Conservation (phyloP, 2,329 filamentous ascomycete species). For the Rutstroemia sp. region DNA sequence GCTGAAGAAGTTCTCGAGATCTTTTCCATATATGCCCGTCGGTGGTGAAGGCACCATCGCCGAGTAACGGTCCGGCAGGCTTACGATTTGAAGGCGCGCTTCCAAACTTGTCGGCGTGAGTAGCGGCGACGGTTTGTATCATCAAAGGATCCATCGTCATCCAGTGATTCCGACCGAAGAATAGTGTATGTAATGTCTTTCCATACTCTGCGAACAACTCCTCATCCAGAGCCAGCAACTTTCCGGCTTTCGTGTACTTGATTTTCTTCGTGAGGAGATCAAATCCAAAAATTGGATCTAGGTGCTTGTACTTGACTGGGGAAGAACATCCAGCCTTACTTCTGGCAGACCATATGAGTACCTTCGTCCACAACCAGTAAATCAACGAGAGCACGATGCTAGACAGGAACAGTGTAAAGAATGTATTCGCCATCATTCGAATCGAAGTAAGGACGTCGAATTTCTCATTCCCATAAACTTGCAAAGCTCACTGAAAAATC, state of each 20-base stretch:
- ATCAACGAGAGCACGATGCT: not conserved
- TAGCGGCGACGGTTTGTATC: constrained; percentile 46
- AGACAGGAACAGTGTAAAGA: not conserved
- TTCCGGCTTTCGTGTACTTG: not conserved
- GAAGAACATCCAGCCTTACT: not conserved
- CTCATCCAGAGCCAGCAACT: constrained; percentile 1
- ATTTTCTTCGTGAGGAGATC: not conserved
- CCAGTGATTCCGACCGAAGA: constrained; percentile 8
- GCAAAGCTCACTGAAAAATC: too few relatives aligned
- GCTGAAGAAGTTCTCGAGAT: constrained; percentile 42
- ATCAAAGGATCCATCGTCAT: constrained; percentile 46
- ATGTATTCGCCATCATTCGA: not conserved
- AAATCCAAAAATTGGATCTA: not conserved
- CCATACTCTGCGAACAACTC: constrained; percentile 9
- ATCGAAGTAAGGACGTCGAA: not conserved
- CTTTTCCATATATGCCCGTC: constrained; percentile 43
- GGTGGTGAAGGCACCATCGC: constrained; percentile 47
- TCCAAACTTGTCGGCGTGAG: constrained; percentile 46
- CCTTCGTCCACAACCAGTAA: not conserved
- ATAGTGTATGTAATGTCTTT: constrained; percentile 9
- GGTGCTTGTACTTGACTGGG: not conserved
- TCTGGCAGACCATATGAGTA: not conserved
- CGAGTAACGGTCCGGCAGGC: constrained; percentile 40
- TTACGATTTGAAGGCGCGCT: constrained; percentile 37
- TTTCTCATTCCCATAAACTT: not conserved